Evolutionary conservation across 805 yeast genomes (phyloP).

Genomic region (Candida saitoana): DNA sequence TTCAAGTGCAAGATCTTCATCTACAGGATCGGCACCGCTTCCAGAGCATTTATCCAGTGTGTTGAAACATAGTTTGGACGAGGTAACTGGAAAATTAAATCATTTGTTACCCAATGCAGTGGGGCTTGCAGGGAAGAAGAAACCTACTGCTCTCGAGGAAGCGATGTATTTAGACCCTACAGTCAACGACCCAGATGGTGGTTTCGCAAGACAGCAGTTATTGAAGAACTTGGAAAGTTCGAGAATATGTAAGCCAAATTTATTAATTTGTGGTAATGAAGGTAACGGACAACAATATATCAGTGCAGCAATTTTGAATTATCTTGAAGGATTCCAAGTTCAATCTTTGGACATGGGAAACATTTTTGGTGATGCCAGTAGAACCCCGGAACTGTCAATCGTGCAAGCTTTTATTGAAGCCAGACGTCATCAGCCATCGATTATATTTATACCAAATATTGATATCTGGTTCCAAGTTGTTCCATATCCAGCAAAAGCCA

Average conservation of each 20-base stretch:
- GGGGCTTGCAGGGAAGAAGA: constrained; percentile 35
- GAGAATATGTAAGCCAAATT: constrained; percentile 76
- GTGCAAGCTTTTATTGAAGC: constrained; percentile 86
- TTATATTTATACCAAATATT: constrained; percentile 76
- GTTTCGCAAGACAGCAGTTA: constrained; percentile 66
- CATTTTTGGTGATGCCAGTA: constrained; percentile 69
- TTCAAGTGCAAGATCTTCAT: constrained; percentile 82
- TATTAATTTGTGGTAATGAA: constrained; percentile 63
- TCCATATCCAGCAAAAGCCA: constrained; percentile 64
- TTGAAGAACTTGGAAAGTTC: constrained; percentile 47
- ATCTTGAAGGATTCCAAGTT: constrained; percentile 83
- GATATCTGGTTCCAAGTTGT: constrained; percentile 72
- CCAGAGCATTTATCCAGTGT: constrained; percentile 71
- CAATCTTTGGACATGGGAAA: constrained; percentile 81
- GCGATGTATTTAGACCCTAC: constrained; percentile 61
- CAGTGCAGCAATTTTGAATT: constrained; percentile 74
- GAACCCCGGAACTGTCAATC: constrained; percentile 77
- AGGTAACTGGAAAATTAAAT: constrained; percentile 46
- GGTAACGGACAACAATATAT: constrained; percentile 89
- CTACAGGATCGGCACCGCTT: constrained; percentile 69
- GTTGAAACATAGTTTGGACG: constrained; percentile 47
- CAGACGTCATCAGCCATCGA: constrained; percentile 82
- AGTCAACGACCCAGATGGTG: constrained; percentile 54
- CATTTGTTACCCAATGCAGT: constrained; percentile 54
- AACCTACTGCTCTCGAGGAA: constrained; percentile 59